A percentile compares a stretch with the other conserved stretches of the same genome.
These are phyloP conservation scores for Penicillium sclerotigenum DNA, from an alignment of 2,329 filamentous ascomycete genomes.

Conservation along the genomic window DNA sequence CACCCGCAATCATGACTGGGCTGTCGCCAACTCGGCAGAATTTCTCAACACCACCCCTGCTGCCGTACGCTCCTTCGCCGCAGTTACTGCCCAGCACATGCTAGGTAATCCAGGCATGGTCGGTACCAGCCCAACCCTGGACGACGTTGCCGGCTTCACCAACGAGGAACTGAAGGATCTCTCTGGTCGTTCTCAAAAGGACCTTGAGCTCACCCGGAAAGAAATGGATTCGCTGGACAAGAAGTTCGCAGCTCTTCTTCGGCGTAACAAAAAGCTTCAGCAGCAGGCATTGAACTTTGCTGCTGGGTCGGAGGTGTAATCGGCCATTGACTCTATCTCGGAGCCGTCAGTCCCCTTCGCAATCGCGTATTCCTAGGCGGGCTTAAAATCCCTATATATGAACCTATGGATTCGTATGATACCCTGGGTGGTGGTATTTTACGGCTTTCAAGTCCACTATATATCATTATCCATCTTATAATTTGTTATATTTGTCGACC, in stretches of 20 bases:
- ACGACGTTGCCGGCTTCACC: constrained; percentile 44
- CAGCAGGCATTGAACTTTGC: constrained; percentile 39
- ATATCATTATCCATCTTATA: background rate
- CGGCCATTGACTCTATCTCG: background rate
- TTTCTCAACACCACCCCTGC: constrained; percentile 36
- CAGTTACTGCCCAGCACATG: constrained; percentile 39
- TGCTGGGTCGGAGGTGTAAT: constrained; percentile 1
- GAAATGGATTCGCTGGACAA: constrained; percentile 58
- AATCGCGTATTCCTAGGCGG: background rate
- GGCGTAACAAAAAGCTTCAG: constrained; percentile 44
- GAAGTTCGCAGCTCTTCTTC: constrained; percentile 40
- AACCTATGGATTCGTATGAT: background rate
- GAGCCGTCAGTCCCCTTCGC: background rate
- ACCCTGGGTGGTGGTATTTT: background rate
- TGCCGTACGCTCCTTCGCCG: constrained; percentile 36
- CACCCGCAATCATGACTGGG: constrained; percentile 38
- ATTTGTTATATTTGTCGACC: background rate
- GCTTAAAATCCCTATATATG: background rate
- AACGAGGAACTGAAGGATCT: constrained; percentile 41
- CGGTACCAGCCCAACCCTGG: constrained; percentile 35
- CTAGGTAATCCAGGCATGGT: constrained; percentile 33
- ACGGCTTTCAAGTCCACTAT: background rate
- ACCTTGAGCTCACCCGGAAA: constrained; percentile 68
- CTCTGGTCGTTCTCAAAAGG: constrained; percentile 49
- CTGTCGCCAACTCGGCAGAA: constrained; percentile 36